Base-by-base conservation (phyloP, 1,139 yeast species). In the Magnusiomyces sp. region DNA sequence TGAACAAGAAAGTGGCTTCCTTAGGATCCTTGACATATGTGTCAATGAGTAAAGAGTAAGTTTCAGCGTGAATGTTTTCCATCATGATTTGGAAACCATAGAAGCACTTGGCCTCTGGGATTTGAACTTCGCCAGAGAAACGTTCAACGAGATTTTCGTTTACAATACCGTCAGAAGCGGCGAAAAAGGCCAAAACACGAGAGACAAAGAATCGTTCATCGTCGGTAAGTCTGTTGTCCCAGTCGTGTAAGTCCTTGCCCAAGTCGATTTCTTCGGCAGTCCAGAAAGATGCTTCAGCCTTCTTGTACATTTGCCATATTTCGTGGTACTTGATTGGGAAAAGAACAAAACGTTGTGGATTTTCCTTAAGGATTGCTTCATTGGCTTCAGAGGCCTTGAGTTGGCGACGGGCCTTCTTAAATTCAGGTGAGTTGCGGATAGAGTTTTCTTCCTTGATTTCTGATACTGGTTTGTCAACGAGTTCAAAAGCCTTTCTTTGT, bases 21-120 rank as follows among this genome's bases (percentile, higher is more conserved):
- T 83, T 81, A 59, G 95, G 92, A 71, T 92, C 97, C 74, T 89
- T 89, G 70, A 92, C 85, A 71, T 90, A 92, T 44, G 96, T 80
- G 68, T 92, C 98, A 62, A 92, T 87, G 65, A 92, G 79, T 61
- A 92, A 75, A 13, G 97, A 90, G 74, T 94, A 92, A 45, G 97
- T 92, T 74, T 92, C 98, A 34, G 96, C 83, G 72, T 92, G 98
- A 64, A 92, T 92, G 76, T 92, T 94, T 73, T 94, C 97, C 92
- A 90, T 98, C 95, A 94, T 92, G 70, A 92, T 92, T 74, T 92
- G 97, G 83, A 92, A 92, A 50, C 98, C 98, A 68, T 92, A 92
- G 76, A 92, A 92, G 71, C 97, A 89, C 71, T 92, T 90, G 61
- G 97, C 98, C 75, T 92, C 99, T 53, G 98, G 95, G 59, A 85